Evolutionary conservation across 305 asterid genomes (phyloP), one percentile per base, ranked within the genome.

Genomic region (Fraxinus floribunda): DNA sequence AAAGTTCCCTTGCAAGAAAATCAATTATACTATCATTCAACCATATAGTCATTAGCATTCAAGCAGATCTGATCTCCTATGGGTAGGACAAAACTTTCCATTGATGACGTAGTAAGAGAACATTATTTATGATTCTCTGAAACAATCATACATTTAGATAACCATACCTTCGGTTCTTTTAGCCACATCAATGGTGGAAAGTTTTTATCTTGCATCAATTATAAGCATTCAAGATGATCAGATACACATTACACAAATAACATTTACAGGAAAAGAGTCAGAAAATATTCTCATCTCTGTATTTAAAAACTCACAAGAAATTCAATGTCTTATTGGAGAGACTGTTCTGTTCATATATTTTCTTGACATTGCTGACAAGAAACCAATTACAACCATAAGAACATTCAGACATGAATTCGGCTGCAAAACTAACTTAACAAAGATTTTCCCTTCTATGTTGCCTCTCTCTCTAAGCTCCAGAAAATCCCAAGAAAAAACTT

Each of bases 361-460:
- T 78, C 77, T 78, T 46, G 78, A 22, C 76, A 57, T 57, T 64
- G 68, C 73, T 35, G 78, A 39, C 22, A 39, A 34, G 57, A 38
- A 35, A 57, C 57, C 29, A 44, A 52, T 35, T 68, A 77, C 81
- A 82, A 68, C 73, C 81, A 82, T 9, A 82, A 77, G 71, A 82
- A 7, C 66, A 9, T 39, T 44, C 16, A n/a, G 29, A 34, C 13
- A 22, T 32, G 35, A 41, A 2, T 35, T 35, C n/a, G 26, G 64
- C 24, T 0, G 18, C 57, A 46, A 46, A 46, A 46, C 57, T 46
- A 46, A 46, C 57, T 46, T 6, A 78, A 32, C 52, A 84, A 24
- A 1, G 18, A 74, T 34, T 73, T 20, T 76, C 83, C 57, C 57
- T 55, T 36, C 80, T 64, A 74, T 39, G 55, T 66, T 82, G 57